Evolutionary conservation across 176 grass and related monocot genomes (phyloP), one percentile per base, ranked within the genome.

Genomic region (Miscanthus lutarioriparius): DNA sequence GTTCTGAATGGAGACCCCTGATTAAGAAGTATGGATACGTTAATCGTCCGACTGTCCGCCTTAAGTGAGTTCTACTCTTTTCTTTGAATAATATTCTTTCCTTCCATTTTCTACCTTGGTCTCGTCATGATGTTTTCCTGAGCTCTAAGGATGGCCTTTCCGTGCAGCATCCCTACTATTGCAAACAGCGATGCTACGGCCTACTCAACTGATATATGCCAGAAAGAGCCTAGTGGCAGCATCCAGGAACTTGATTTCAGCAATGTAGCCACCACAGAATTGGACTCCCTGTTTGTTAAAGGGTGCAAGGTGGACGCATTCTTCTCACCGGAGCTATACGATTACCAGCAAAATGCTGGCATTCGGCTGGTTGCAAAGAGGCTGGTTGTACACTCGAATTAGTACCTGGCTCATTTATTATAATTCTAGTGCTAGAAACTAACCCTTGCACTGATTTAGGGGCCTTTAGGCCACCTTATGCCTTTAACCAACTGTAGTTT

Each of bases 1-100:
- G 80, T 67, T 99, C 91, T 82, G 88, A 96, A 41, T 99, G 96
- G 96, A 95, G 91, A 86, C 30, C 91, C 43, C 0, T 94, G 86
- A 38, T 94, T 27, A 96, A 84, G 82, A 96, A 93, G 74, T 86
- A 88, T 65, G 91, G 88, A 45, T 89, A 89, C 25, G 75, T 90
- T n/a, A 89, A 89, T 87, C 71, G 39, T 23, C 89, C 83, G 22
- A 95, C 74, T 6, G 61, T 96, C 25, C 91, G 96, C 35, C 74
- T 99, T n/a, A 90, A 94, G 96, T 99, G 84, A 80, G 96, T 75
- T 73, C 28, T 61, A 61, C n/a, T 61, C 22, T 25, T 25, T 20
- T 25, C 1, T 61, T 23, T 11, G 8, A 23, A 61, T 12, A 61
- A 11, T 61, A 1, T 70, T 62, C 67, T 48, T 33, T 44, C 14